Evolutionary conservation across 2,329 filamentous ascomycete genomes (phyloP).

Genomic region (Trichoderma brevicompactum): DNA sequence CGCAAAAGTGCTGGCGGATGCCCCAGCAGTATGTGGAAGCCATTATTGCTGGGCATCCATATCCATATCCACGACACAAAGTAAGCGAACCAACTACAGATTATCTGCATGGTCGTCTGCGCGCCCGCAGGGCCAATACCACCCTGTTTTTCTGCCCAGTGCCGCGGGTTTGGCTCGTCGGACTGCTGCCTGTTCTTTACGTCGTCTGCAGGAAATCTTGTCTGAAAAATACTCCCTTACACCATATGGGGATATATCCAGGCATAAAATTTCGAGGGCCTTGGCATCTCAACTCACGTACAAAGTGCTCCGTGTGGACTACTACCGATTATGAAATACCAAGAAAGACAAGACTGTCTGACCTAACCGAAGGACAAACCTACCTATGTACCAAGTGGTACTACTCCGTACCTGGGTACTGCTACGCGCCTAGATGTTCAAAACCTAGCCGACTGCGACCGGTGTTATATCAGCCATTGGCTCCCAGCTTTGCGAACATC

Average conservation of each 20-base stretch:
- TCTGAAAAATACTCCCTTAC: background rate
- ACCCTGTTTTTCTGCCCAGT: constrained; percentile 11
- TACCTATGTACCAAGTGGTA: no score
- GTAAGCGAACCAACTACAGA: background rate
- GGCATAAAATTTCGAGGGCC: no score
- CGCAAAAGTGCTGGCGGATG: background rate
- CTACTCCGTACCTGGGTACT: no score
- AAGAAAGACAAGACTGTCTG: no score
- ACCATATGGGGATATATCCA: background rate
- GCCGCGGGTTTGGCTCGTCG: constrained; percentile 3
- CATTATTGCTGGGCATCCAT: no score
- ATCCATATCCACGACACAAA: background rate
- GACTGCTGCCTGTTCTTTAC: background rate
- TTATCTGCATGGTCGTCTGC: constrained; percentile 11
- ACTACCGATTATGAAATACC: no score
- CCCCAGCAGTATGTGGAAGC: background rate
- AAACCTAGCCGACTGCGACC: constrained; percentile 4
- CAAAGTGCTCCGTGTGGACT: no score
- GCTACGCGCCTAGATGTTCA: no score
- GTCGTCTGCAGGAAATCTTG: background rate
- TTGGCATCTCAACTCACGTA: no score
- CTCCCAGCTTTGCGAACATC: background rate
- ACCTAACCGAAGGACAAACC: no score
- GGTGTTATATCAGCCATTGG: constrained; percentile 5
- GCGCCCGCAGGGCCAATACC: constrained; percentile 12